Evolutionary conservation across 2,329 filamentous ascomycete species (phyloP), one percentile per base, ranked within the genome.

Genomic region (Colletotrichum aenigma): DNA sequence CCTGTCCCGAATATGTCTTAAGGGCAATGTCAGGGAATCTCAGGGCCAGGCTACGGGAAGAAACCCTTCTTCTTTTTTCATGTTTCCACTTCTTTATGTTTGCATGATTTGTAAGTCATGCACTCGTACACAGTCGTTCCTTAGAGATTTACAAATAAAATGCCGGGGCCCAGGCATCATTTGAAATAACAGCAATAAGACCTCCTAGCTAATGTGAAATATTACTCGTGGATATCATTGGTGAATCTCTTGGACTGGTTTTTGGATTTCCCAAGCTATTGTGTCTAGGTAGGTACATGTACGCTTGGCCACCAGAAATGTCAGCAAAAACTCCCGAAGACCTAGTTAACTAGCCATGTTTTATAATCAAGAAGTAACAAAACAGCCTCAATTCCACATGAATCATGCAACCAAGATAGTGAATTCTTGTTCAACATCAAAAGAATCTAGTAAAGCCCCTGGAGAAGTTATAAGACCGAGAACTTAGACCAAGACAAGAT

Each of bases 11-110:
- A 48, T 6, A 48, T 48, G 38, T n/a, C 18, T n/a, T 12, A 12
- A n/a, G 18, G 18, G 2, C 18, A 3, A n/a, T n/a, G 18, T 4
- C 18, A 1, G 38, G 18, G 6, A n/a, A 6, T n/a, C 3, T n/a
- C 18, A 12, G 9, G 9, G 8, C n/a, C 38, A 48, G 18, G 18
- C 10, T 48, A n/a, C 8, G 18, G 38, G 38, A 12, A n/a, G 5
- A 6, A 12, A 12, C 9, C 18, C 38, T 48, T 48, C 18, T 48
- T 4, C 9, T 4, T 48, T 38, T 48, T 48, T n/a, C 38, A n/a
- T n/a, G 38, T 48, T 48, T 48, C 18, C 9, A 48, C 18, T 12
- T 48, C 38, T 48, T 48, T 9, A 48, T 48, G 18, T n/a, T 48
- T n/a, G 38, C 38, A n/a, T 48, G 18, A 9, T 48, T n/a, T n/a